Conservation (phyloP, 2,329 filamentous ascomycete species). For the Metarhizium humberi region DNA sequence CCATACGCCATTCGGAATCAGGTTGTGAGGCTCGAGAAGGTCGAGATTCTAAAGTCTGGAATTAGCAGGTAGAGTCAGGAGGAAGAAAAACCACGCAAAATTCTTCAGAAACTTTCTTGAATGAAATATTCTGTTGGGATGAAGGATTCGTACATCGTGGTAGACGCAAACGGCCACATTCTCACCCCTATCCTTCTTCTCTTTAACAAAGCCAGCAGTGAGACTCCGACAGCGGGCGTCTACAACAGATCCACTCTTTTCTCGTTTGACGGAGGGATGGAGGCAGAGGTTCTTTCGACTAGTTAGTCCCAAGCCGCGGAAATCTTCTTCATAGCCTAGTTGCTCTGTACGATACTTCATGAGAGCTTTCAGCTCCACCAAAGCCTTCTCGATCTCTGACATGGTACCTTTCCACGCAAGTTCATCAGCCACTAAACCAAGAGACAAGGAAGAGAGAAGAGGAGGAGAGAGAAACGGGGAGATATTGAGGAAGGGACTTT, state of each 20-base stretch:
- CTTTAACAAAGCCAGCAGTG: slow-evolving; percentile 93
- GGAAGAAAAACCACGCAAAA: neutral
- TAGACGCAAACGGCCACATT: slow-evolving; percentile 92
- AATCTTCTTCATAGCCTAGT: slow-evolving; percentile 86
- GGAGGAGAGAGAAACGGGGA: neutral
- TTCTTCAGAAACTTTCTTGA: neutral
- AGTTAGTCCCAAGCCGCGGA: slow-evolving; percentile 82
- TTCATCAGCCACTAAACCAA: neutral
- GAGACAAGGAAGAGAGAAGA: neutral
- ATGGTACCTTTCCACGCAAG: slow-evolving; percentile 58
- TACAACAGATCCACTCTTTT: slow-evolving; percentile 90
- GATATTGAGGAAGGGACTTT: neutral
- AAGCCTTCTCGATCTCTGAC: slow-evolving; percentile 98
- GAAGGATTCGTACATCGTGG: slow-evolving; percentile 59
- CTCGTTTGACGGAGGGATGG: slow-evolving; percentile 89
- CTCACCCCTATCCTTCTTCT: slow-evolving; percentile 93
- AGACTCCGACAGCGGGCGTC: slow-evolving; percentile 93
- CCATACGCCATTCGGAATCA: slow-evolving; percentile 92
- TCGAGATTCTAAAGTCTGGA: slow-evolving; percentile 63
- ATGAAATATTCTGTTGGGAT: neutral
- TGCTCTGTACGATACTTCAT: slow-evolving; percentile 93
- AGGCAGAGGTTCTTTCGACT: slow-evolving; percentile 96
- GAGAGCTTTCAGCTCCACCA: slow-evolving; percentile 80
- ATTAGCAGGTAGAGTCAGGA: neutral
- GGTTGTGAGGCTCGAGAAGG: slow-evolving; percentile 84